Conservation (phyloP, 2,329 filamentous ascomycete species). For the Lomentospora prolificans region DNA sequence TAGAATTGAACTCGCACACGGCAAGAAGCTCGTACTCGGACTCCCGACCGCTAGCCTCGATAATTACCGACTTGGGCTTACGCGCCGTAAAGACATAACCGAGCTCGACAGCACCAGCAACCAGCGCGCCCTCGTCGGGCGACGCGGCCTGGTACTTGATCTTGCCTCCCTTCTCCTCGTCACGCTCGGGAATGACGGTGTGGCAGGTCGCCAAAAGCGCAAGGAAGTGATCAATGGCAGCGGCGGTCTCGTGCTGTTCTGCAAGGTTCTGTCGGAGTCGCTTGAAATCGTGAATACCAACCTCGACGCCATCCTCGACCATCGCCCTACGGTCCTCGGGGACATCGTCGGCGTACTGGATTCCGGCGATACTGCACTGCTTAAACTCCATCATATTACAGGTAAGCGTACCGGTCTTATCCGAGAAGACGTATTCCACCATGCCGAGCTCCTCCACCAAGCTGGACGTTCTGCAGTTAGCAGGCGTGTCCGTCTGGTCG, state of each 20-base stretch:
- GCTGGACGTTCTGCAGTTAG: constrained; percentile 91
- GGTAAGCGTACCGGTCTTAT: constrained; percentile 93
- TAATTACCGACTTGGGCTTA: constrained; percentile 80
- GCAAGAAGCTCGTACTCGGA: constrained; percentile 83
- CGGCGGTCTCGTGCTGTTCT: constrained; percentile 37
- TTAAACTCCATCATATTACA: constrained; percentile 99
- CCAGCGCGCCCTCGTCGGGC: constrained; percentile 92
- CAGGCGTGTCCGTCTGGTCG: constrained; percentile 86
- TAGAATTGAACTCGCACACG: constrained; percentile 93
- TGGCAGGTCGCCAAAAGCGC: constrained; percentile 83
- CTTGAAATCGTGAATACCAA: constrained; percentile 78
- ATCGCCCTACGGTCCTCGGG: constrained; percentile 81
- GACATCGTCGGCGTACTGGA: constrained; percentile 88
- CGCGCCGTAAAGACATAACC: constrained; percentile 87
- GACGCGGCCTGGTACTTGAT: constrained; percentile 99
- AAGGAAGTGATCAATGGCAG: constrained; percentile 68
- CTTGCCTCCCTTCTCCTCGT: constrained; percentile 62
- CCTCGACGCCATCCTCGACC: constrained; percentile 68
- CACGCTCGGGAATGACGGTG: constrained; percentile 89
- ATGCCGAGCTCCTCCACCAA: constrained; percentile 95
- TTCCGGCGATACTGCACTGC: constrained; percentile 83
- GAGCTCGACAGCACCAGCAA: constrained; percentile 76
- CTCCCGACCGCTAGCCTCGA: constrained; percentile 62
- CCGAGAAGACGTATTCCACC: constrained; percentile 97
- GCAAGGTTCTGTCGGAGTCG: constrained; percentile 60